Base-by-base conservation (phyloP, 169 alveolate species). In the Cardiosporidium cionae region DNA sequence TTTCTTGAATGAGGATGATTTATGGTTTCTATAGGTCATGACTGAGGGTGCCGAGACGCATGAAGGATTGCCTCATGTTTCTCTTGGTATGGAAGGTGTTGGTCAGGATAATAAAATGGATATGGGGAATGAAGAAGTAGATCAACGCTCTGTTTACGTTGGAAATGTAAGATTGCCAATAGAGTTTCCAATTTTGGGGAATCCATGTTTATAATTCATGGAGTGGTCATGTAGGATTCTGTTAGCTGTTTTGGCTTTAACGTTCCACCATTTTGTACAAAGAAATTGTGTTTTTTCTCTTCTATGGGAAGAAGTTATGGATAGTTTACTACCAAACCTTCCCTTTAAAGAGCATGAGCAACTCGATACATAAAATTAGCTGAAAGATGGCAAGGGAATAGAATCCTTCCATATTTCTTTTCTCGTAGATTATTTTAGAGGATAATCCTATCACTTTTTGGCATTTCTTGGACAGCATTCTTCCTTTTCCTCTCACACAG, bases 141-240 rank as follows among this genome's bases (percentile, higher is more conserved):
- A 53, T 27, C 67, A 63, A 3, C 67, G 76, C 0, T 70, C 76
- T 2, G 76, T 70, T 7, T 70, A 70, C 44, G 76, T 70, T 25
- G 76, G 76, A 3, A 70, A 70, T n/a, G 76, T 70, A 58, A 9
- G 69, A 9, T n/a, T n/a, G 16, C 16, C 22, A 16, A 16, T 9
- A 9, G 69, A 9, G 69, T 16, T 9, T 63, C 9, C 69, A 16
- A 16, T 16, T 16, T 9, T 63, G 25, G 9, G 25, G 69, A 16
- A 44, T n/a, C n/a, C 58, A 16, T 44, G 16, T 44, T 44, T 44
- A 16, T 44, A 16, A 44, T 44, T 44, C 22, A 16, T 9, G 54
- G 16, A n/a, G n/a, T 44, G 25, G n/a, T 9, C 22, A 44, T 31
- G 69, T 63, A 68, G 74, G 31, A 68, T 1, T 4, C 7, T 3